Conservation (phyloP, 2,329 filamentous ascomycete genomes). For the Paecilomyces formosus region DNA sequence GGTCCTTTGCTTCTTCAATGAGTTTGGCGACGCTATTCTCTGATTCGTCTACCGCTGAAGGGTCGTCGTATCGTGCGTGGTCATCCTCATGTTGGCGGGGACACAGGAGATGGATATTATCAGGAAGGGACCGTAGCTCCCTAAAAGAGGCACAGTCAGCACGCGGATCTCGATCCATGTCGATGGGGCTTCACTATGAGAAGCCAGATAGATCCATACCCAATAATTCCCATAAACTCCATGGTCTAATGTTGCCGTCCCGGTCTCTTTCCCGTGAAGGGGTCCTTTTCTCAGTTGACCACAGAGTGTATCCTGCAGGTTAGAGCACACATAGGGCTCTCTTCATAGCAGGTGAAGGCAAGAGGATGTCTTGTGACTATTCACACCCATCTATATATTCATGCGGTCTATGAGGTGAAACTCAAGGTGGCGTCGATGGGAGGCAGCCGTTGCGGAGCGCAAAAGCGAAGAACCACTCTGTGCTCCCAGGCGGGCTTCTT, state of each 20-base stretch:
- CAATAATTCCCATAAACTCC: slow-evolving; percentile 36
- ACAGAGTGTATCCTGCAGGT: neutral
- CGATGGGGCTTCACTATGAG: slow-evolving; percentile 1
- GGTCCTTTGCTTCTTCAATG: slow-evolving; percentile 48
- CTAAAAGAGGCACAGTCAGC: slow-evolving; percentile 15
- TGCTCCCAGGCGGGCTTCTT: neutral
- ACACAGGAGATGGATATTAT: slow-evolving; percentile 58
- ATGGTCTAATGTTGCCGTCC: slow-evolving; percentile 11
- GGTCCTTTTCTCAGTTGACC: neutral
- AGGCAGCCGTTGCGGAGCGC: neutral
- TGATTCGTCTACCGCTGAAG: slow-evolving; percentile 43
- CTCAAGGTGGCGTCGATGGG: neutral
- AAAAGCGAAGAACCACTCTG: neutral
- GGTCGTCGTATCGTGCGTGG: slow-evolving; percentile 55
- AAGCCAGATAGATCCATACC: slow-evolving; percentile 22
- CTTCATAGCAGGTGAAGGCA: neutral
- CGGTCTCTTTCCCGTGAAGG: neutral
- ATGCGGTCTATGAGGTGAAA: neutral
- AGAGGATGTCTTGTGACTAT: neutral
- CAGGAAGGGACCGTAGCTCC: slow-evolving; percentile 37
- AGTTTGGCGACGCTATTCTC: slow-evolving; percentile 27
- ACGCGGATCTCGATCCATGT: neutral
- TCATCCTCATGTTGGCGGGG: slow-evolving; percentile 59
- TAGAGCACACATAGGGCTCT: neutral
- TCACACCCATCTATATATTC: neutral